Evolutionary conservation across 176 grass and related monocot species (phyloP).

Genomic region (Carex scoparia): DNA sequence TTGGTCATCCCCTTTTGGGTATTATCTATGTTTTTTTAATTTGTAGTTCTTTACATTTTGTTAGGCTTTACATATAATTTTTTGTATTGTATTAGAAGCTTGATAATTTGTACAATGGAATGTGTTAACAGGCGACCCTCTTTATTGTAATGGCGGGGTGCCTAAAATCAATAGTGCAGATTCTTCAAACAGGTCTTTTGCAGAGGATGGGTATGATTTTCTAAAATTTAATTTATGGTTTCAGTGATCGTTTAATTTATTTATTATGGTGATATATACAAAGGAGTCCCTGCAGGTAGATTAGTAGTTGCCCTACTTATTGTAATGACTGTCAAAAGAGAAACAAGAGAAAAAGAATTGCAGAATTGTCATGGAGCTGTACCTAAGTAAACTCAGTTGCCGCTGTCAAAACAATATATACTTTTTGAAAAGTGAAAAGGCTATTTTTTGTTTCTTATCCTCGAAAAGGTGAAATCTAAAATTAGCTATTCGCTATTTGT

Average conservation of each 20-base stretch:
- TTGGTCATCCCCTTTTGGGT: conserved; percentile 85
- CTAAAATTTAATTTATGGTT: conserved; percentile 12
- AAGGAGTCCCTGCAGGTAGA: not conserved
- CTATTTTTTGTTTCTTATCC: not conserved
- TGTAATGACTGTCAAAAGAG: not conserved
- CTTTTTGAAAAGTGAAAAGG: not conserved
- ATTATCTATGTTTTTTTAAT: conserved; percentile 16
- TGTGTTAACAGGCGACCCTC: conserved; percentile 63
- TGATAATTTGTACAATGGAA: conserved; percentile 15
- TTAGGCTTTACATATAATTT: not conserved
- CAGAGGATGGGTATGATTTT: conserved; percentile 67
- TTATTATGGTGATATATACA: not conserved
- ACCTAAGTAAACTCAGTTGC: not conserved
- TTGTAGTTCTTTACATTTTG: not conserved
- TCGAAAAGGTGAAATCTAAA: not conserved
- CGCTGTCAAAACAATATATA: not conserved
- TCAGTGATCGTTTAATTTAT: not conserved
- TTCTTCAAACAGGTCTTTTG: conserved; percentile 42
- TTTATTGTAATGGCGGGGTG: conserved; percentile 63
- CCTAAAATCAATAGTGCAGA: conserved; percentile 44
- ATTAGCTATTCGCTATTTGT: conserved; percentile 7
- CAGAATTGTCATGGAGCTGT: not conserved
- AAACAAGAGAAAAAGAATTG: not conserved
- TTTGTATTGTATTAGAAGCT: conserved; percentile 1
- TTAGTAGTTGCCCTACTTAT: not conserved